Percentiles rank a stretch among this genome's conserved stretches.
phyloP scores from a whole-genome alignment of 2,329 filamentous ascomycete genomes.

The Aureobasidium pullulans region DNA sequence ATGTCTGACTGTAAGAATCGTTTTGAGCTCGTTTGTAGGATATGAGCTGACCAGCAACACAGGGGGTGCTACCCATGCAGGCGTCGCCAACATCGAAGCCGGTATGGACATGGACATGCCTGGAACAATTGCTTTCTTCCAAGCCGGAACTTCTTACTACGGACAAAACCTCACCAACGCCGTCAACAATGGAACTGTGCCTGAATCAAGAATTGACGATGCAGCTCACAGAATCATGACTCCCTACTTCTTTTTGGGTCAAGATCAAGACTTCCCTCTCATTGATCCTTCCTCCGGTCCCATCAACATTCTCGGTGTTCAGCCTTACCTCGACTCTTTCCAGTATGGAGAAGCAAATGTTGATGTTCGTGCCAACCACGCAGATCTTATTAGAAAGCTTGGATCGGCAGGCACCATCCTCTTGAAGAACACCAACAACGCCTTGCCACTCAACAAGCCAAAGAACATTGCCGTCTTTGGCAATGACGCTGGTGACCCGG shows the following conservation, averaged over 20 bases:
- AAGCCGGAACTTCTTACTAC: constrained; percentile 12
- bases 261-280: constrained; percentile 49
- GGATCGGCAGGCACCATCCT: constrained; percentile 51
- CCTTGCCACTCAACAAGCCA: constrained; percentile 45
- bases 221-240: constrained; percentile 47
- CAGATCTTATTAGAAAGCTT: constrained; percentile 43
- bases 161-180: constrained; percentile 39
- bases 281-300: constrained; percentile 26
- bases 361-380: constrained; percentile 38
- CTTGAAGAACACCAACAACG: constrained; percentile 56
- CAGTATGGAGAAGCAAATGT: not conserved
- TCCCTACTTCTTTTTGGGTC: constrained; percentile 51
- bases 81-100: constrained; percentile 49
- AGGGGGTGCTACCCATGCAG: constrained; percentile 43
- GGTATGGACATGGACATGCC: constrained; percentile 50
- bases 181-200: constrained; percentile 44
- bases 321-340: constrained; percentile 42
- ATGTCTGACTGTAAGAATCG: constrained; percentile 44
- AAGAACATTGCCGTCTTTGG: constrained; percentile 33
- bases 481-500: constrained; percentile 33
- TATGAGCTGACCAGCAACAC: constrained; percentile 17
- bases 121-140: constrained; percentile 19
- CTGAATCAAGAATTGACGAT: constrained; percentile 48
- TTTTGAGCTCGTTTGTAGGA: too few species aligned
- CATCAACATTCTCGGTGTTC: constrained; percentile 46